A percentile compares a stretch with the other conserved stretches of the same genome.
Evolutionary conservation across 768 basidiomycete species (phyloP).

Genomic region (Suillus alpinus): DNA sequence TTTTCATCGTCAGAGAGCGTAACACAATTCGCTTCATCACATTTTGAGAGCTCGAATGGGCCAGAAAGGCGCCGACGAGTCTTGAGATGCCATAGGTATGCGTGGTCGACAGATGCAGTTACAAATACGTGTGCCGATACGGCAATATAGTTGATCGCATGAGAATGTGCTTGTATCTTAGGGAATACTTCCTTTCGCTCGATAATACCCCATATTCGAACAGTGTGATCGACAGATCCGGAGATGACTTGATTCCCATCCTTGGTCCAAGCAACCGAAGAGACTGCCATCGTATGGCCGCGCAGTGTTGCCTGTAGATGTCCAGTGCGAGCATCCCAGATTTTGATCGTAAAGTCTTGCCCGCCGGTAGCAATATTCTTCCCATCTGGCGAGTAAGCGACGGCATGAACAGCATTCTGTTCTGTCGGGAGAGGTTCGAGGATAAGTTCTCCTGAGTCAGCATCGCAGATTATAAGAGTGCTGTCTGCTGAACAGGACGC

Average conservation of each 20-base stretch:
- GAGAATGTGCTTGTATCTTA: not conserved
- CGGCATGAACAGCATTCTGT: slow-evolving; percentile 16
- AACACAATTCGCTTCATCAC: not conserved
- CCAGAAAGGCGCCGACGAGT: not conserved
- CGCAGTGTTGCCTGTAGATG: not conserved
- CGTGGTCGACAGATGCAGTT: not conserved
- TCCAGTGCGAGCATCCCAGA: slow-evolving; percentile 16
- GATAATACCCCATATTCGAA: not conserved
- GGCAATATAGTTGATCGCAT: not conserved
- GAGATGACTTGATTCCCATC: not conserved
- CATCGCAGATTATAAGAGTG: not conserved
- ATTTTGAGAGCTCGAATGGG: not conserved
- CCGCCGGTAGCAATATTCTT: slow-evolving; percentile 17
- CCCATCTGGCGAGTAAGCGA: slow-evolving; percentile 21
- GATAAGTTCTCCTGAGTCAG: not conserved
- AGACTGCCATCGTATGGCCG: not conserved
- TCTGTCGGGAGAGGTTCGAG: slow-evolving; percentile 10
- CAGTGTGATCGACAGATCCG: not conserved
- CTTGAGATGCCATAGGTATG: not conserved
- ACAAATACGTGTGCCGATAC: not conserved
- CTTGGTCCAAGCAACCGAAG: not conserved
- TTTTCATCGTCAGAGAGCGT: not conserved
- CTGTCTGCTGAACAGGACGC: slow-evolving; percentile 9
- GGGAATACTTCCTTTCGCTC: not conserved
- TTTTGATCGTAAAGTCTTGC: slow-evolving; percentile 16